Evolutionary conservation across 1,284 basidiomycete genomes (phyloP).

Genomic region (Tilletia setariae): DNA sequence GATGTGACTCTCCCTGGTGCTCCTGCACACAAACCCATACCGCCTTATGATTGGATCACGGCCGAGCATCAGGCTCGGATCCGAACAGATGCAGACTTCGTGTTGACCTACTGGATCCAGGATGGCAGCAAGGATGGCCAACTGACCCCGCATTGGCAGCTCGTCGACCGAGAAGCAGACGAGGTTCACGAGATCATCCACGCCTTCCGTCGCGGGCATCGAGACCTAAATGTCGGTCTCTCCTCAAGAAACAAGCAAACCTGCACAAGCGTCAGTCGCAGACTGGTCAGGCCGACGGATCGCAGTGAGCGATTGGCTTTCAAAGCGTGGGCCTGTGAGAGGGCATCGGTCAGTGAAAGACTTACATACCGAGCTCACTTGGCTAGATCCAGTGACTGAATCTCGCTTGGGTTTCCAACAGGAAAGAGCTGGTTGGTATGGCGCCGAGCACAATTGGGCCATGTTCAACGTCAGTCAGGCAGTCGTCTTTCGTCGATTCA

Average conservation of each 20-base stretch:
- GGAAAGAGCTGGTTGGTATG: not conserved
- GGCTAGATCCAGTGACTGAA: too few relatives aligned
- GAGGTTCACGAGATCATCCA: constrained; percentile 2
- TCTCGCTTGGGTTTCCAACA: too few relatives aligned
- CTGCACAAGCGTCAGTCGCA: not conserved
- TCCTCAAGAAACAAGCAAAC: not conserved
- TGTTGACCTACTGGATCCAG: not conserved
- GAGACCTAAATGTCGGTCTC: not conserved
- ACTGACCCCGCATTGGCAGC: not conserved
- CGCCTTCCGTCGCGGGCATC: constrained; percentile 12
- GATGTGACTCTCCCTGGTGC: not conserved
- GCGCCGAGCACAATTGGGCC: not conserved
- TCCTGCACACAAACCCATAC: not conserved
- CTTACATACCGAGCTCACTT: too few relatives aligned
- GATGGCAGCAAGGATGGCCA: not conserved
- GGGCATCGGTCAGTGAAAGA: not conserved
- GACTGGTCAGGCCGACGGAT: constrained; percentile 7
- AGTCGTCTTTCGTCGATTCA: not conserved
- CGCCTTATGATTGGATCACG: not conserved
- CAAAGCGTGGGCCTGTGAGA: not conserved
- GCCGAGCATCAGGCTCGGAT: not conserved
- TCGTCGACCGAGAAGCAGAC: not conserved
- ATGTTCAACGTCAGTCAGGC: not conserved
- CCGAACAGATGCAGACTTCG: not conserved
- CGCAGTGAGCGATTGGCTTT: not conserved